A percentile compares a stretch with the other conserved stretches of the same genome.
Conservation (phyloP, 192 early-diverging fungal genomes). For the Entomortierella parvispora region DNA sequence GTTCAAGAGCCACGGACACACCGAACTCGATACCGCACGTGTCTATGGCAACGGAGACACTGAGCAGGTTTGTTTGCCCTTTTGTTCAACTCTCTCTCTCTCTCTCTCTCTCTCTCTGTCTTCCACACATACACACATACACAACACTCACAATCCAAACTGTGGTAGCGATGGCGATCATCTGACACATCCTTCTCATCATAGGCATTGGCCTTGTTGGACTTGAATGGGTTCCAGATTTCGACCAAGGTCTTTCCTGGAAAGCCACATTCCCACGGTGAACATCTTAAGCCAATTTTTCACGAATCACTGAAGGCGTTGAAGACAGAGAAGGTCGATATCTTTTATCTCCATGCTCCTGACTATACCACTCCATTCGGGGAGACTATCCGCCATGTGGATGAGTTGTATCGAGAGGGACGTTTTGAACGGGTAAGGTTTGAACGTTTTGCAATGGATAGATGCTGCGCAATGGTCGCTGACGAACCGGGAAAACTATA, state of each 20-base stretch:
- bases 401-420: conserved; percentile 69
- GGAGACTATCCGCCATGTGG: conserved; percentile 62
- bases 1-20: conserved; percentile 26
- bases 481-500: background rate
- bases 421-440: conserved; percentile 54
- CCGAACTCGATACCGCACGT: conserved; percentile 51
- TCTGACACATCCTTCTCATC: too few species aligned
- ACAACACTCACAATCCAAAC: too few species aligned
- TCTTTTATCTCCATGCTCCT: conserved; percentile 73
- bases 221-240: conserved; percentile 48
- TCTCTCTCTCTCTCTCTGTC: background rate
- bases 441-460: conserved; percentile 19
- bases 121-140: too few species aligned
- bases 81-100: background rate
- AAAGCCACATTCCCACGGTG: conserved; percentile 50
- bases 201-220: conserved; percentile 18
- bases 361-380: conserved; percentile 66
- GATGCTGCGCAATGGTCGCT: background rate
- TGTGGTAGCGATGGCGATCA: conserved; percentile 16
- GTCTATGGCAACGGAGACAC: conserved; percentile 65
- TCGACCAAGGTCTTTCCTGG: conserved; percentile 69
- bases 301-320: conserved; percentile 60
- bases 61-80: conserved; percentile 5
- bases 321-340: conserved; percentile 61
- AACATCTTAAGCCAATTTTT: conserved; percentile 35